Evolutionary conservation across 345 rosid species (phyloP).

Genomic region (Carallia pectinifolia): DNA sequence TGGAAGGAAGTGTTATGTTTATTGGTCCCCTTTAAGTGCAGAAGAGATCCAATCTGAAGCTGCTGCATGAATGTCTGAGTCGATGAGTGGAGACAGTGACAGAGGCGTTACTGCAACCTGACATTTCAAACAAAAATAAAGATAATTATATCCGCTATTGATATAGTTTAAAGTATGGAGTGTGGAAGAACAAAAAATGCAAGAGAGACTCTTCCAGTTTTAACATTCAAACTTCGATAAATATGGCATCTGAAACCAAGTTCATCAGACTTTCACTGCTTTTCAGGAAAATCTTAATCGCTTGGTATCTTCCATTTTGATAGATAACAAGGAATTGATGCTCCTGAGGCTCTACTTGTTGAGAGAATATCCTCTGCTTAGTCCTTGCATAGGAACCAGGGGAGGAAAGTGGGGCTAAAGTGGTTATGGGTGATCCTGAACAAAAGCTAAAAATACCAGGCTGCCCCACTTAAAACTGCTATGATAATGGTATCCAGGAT

Average conservation of each 20-base stretch:
- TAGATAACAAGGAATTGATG: no score
- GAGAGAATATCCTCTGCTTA: no score
- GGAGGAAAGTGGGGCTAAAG: not conserved
- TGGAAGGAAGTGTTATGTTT: constrained; percentile 12
- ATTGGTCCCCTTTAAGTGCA: constrained; percentile 38
- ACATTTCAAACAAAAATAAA: constrained; percentile 6
- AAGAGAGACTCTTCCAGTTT: not conserved
- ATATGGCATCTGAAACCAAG: not conserved
- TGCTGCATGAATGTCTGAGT: constrained; percentile 38
- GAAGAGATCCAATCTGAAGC: constrained; percentile 69
- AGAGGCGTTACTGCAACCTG: constrained; percentile 79
- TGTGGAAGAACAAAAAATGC: not conserved
- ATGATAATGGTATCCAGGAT: not conserved
- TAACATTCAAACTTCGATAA: not conserved
- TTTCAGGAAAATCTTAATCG: no score
- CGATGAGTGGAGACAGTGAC: constrained; percentile 32
- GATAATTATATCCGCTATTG: not conserved
- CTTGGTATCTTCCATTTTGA: no score
- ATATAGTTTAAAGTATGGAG: not conserved
- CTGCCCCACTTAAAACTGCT: not conserved
- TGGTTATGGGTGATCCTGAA: not conserved
- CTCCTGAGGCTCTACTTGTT: no score
- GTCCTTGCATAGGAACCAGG: no score
- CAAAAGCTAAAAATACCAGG: not conserved
- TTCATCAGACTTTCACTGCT: not conserved